These are phyloP conservation scores for Xerophyta viscosa DNA, from an alignment of 106 monocot genomes.

Conservation along the genomic window DNA sequence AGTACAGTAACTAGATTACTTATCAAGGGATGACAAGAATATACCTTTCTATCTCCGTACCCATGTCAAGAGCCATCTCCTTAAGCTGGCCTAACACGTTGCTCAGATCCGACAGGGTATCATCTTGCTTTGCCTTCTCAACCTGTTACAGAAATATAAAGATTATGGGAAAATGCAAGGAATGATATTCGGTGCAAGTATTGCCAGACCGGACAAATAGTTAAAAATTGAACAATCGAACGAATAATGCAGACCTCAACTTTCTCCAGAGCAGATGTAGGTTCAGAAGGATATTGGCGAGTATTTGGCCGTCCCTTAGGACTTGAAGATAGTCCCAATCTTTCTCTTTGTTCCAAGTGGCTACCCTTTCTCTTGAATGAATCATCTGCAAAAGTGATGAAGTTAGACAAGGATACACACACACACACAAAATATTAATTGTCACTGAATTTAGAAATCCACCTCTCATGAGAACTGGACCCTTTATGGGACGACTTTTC, in stretches of 20 bases:
- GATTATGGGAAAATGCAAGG: neutral
- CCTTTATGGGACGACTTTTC: slow-evolving; percentile 50
- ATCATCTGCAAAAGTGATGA: slow-evolving; percentile 15
- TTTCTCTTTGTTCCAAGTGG: slow-evolving; percentile 30
- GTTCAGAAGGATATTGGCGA: slow-evolving; percentile 13
- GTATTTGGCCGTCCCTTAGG: slow-evolving; percentile 12
- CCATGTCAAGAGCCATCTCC: slow-evolving; percentile 72
- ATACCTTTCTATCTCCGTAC: slow-evolving; percentile 58
- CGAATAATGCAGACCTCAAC: slow-evolving; percentile 22
- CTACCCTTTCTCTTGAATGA: slow-evolving; percentile 24
- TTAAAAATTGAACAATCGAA: neutral
- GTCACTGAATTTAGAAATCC: neutral
- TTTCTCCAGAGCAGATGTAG: slow-evolving; percentile 23
- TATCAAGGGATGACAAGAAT: neutral
- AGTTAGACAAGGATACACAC: neutral
- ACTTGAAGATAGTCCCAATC: slow-evolving; percentile 22
- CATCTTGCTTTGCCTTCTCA: slow-evolving; percentile 70
- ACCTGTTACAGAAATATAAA: slow-evolving; percentile 11
- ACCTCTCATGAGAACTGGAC: slow-evolving; percentile 46
- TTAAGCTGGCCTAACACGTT: slow-evolving; percentile 54
- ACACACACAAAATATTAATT: neutral
- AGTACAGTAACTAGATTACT: neutral
- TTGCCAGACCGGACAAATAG: neutral
- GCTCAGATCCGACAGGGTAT: slow-evolving; percentile 56
- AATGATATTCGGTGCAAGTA: neutral